A percentile compares a stretch with the other conserved stretches of the same genome.
Evolutionary conservation across 2,329 filamentous ascomycete genomes (phyloP).

Genomic region (Nemania serpens): DNA sequence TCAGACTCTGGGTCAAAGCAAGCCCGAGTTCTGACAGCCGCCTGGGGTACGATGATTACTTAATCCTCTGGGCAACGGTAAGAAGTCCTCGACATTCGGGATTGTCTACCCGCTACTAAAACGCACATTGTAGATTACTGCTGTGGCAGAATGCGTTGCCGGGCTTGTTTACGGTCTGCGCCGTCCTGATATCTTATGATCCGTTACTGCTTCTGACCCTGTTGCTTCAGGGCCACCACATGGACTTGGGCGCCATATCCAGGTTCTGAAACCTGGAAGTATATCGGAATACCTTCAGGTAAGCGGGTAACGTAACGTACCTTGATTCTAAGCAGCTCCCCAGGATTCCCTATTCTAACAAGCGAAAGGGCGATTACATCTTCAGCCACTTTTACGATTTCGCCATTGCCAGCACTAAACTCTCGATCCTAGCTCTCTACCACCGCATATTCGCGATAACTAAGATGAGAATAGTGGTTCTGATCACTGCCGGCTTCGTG

Average conservation of each 20-base stretch:
- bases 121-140: conserved; percentile 19
- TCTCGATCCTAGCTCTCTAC: conserved; percentile 38
- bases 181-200: neutral
- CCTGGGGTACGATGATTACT: conserved; percentile 35
- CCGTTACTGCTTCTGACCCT: conserved; percentile 13
- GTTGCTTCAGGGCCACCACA: conserved; percentile 27
- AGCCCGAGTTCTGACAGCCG: conserved; percentile 25
- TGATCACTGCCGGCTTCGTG: conserved; percentile 27
- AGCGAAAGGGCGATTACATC: conserved; percentile 36
- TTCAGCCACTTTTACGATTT: conserved; percentile 39
- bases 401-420: conserved; percentile 38
- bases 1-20: conserved; percentile 33
- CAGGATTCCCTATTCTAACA: conserved; percentile 14
- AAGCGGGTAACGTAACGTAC: neutral
- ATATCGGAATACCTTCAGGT: conserved; percentile 32
- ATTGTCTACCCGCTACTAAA: conserved; percentile 1
- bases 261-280: conserved; percentile 27
- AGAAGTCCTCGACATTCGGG: neutral
- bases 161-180: conserved; percentile 33
- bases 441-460: conserved; percentile 33
- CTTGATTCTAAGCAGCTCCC: neutral
- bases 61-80: conserved; percentile 39
- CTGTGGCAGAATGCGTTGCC: conserved; percentile 32
- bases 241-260: conserved; percentile 35
- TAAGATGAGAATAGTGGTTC: conserved; percentile 26